Percentiles rank a stretch among this genome's conserved stretches.
Conservation (phyloP, 2,329 filamentous ascomycete genomes). For the Aspergillus brasiliensis region DNA sequence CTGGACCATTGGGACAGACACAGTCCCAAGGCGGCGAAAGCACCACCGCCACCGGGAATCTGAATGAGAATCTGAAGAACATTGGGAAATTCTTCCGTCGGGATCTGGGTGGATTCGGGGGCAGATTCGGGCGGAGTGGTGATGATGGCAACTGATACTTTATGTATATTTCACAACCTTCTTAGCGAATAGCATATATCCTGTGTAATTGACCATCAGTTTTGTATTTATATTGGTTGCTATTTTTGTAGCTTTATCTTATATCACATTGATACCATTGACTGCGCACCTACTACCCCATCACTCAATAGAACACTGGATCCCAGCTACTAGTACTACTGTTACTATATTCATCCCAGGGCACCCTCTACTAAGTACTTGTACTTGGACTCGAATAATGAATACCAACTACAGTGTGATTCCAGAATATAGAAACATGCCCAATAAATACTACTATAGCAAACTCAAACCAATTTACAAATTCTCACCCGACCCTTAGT, state of each 20-base stretch:
- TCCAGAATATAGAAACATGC: too few relatives aligned
- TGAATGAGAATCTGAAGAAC: conserved; percentile 93
- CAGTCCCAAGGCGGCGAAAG: conserved; percentile 27
- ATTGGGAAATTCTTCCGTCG: conserved; percentile 95
- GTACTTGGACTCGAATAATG: too few relatives aligned
- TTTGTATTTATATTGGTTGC: neutral
- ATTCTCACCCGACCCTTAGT: too few relatives aligned
- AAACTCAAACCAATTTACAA: too few relatives aligned
- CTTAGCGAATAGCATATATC: neutral
- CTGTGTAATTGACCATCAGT: neutral
- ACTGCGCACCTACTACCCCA: too few relatives aligned
- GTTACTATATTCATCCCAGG: too few relatives aligned
- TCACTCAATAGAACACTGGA: too few relatives aligned
- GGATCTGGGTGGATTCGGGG: conserved; percentile 76
- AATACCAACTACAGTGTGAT: too few relatives aligned
- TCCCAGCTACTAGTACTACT: too few relatives aligned
- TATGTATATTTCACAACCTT: neutral
- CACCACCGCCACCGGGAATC: conserved; percentile 60
- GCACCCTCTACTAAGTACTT: too few relatives aligned
- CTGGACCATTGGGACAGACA: conserved; percentile 25
- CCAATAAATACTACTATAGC: too few relatives aligned
- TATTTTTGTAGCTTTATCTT: neutral
- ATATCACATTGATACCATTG: neutral
- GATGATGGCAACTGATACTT: conserved; percentile 26
- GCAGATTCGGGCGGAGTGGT: conserved; percentile 62